Conservation (phyloP, 352 stramenopile genomes). For the Pythium grandisporangium region DNA sequence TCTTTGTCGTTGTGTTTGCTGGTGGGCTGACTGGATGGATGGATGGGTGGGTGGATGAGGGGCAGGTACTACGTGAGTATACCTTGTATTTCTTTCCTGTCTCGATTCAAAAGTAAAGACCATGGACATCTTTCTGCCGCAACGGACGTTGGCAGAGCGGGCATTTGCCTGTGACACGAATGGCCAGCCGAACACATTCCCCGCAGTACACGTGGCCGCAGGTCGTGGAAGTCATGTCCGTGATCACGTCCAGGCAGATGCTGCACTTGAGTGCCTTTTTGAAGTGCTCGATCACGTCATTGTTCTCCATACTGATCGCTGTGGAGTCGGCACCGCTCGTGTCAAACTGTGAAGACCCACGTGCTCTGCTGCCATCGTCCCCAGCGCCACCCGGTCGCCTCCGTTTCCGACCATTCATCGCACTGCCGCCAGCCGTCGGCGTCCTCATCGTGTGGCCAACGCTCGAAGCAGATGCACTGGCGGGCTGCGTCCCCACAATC, state of each 20-base stretch:
- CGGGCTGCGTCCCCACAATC: conserved; percentile 25
- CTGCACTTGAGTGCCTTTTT: conserved; percentile 74
- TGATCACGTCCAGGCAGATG: conserved; percentile 69
- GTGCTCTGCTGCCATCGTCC: not conserved
- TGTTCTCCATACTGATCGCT: conserved; percentile 64
- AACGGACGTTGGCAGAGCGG: conserved; percentile 61
- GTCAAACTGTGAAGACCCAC: conserved; percentile 16
- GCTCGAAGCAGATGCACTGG: conserved; percentile 2
- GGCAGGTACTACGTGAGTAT: too few species aligned
- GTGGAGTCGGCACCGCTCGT: conserved; percentile 47
- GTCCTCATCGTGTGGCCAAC: too few species aligned
- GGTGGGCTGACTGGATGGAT: too few species aligned
- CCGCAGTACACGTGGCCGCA: conserved; percentile 78
- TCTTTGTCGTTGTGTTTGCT: too few species aligned
- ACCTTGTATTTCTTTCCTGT: too few species aligned
- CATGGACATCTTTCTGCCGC: conserved; percentile 60
- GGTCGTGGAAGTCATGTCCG: conserved; percentile 73
- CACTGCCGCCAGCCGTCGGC: too few species aligned
- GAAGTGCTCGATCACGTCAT: conserved; percentile 65
- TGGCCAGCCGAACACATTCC: conserved; percentile 60
- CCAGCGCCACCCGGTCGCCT: conserved; percentile 1
- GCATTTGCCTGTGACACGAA: conserved; percentile 63
- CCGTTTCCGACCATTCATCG: conserved; percentile 36
- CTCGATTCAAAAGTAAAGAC: conserved; percentile 72
- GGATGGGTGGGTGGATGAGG: too few species aligned